phyloP scores from a whole-genome alignment of 345 rosid genomes.

The Camelina hispida region DNA sequence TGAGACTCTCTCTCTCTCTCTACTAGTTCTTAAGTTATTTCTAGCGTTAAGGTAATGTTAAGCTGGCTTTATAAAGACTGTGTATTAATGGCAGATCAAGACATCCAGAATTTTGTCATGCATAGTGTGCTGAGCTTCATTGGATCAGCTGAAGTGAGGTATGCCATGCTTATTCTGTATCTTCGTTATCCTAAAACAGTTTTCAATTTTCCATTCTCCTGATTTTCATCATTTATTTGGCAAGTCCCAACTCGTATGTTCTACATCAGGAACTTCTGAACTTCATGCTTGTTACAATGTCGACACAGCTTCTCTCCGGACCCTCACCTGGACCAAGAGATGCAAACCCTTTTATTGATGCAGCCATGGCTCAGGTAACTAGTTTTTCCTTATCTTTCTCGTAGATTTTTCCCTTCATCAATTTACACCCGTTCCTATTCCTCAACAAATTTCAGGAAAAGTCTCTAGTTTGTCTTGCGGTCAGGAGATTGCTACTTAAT shows the following conservation, averaged over 20 bases:
- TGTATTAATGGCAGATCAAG: conserved; percentile 65
- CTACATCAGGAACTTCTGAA: conserved; percentile 94
- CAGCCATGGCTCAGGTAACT: conserved; percentile 86
- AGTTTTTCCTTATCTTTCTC: background rate
- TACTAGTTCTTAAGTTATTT: background rate
- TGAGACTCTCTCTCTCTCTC: conserved; percentile 10
- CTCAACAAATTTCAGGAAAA: conserved; percentile 60
- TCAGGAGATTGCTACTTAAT: conserved; percentile 69
- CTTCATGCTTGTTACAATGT: conserved; percentile 85
- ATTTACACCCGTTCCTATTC: conserved; percentile 12
- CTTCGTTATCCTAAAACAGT: background rate
- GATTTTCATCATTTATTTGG: conserved; percentile 49
- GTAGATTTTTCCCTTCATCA: conserved; percentile 13
- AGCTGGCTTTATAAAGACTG: conserved; percentile 38
- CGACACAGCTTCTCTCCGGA: conserved; percentile 87
- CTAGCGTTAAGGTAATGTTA: background rate
- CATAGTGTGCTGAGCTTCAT: conserved; percentile 74
- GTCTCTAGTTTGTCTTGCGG: conserved; percentile 67
- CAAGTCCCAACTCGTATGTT: conserved; percentile 72
- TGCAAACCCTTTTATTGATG: conserved; percentile 85
- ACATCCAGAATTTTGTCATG: conserved; percentile 73
- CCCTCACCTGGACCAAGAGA: conserved; percentile 77
- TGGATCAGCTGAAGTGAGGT: conserved; percentile 84
- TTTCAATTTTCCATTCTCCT: conserved; percentile 37
- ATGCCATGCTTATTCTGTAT: conserved; percentile 34